Conservation (phyloP, 1,284 basidiomycete genomes). For the Fomitopsis pinicola region DNA sequence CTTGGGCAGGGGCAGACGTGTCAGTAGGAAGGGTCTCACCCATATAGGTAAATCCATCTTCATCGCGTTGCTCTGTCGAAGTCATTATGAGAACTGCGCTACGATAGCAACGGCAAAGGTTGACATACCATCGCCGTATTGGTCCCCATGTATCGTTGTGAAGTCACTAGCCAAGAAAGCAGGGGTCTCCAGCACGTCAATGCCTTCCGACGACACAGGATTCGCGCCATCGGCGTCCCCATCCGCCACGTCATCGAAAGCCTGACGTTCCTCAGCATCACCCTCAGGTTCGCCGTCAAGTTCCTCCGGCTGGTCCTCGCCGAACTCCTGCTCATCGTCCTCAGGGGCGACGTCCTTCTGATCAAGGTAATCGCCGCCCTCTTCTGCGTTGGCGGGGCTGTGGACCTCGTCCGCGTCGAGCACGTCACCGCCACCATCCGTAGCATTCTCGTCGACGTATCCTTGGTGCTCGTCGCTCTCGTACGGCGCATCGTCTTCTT, state of each 20-base stretch:
- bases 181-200: neutral
- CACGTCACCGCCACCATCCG: constrained; percentile 4
- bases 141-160: neutral
- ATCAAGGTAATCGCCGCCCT: constrained; percentile 22
- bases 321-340: no score
- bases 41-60: neutral
- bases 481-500: constrained; percentile 2
- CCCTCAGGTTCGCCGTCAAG: constrained; percentile 10
- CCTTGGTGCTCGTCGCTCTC: constrained; percentile 7
- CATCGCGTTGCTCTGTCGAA: neutral
- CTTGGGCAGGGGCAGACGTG: neutral
- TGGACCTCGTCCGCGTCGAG: constrained; percentile 32
- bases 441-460: constrained; percentile 1
- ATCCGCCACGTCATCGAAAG: neutral
- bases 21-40: constrained; percentile 6
- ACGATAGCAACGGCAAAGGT: neutral
- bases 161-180: neutral
- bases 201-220: neutral
- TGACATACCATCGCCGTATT: neutral
- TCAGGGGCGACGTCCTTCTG: constrained; percentile 18
- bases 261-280: constrained; percentile 3
- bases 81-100: neutral
- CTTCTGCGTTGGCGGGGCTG: constrained; percentile 14
- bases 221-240: neutral
- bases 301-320: constrained; percentile 23